A percentile compares a stretch with the other conserved stretches of the same genome.
These are phyloP conservation scores for Phytophthora pini DNA, from an alignment of 352 stramenopile species.

Conservation along the genomic window DNA sequence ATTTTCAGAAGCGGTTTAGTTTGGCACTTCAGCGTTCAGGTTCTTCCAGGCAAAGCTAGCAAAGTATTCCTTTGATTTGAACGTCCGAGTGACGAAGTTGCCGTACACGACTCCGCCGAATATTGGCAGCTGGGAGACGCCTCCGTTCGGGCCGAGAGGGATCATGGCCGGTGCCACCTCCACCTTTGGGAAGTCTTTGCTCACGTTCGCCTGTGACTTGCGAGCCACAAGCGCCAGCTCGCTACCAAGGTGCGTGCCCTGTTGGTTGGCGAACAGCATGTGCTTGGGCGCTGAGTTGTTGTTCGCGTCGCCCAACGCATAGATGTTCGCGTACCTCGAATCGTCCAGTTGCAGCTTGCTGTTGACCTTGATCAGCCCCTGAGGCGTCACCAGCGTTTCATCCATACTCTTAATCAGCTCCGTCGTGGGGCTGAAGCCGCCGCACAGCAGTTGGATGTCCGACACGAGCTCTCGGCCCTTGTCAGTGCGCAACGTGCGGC, in stretches of 20 bases:
- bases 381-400: not conserved
- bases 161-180: constrained; percentile 4
- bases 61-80: constrained; percentile 13
- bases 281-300: constrained; percentile 10
- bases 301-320: constrained; percentile 6
- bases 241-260: not conserved
- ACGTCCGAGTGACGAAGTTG: constrained; percentile 8
- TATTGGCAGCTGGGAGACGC: constrained; percentile 5
- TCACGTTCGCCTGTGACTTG: constrained; percentile 8
- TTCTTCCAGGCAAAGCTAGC: constrained; percentile 13
- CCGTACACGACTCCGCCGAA: constrained; percentile 8
- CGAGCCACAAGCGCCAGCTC: constrained; percentile 2
- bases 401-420: constrained; percentile 12
- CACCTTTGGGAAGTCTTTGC: constrained; percentile 7
- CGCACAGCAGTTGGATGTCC: constrained; percentile 46
- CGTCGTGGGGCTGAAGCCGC: constrained; percentile 29
- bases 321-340: constrained; percentile 3
- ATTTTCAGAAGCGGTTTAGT: not conserved
- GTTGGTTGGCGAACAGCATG: constrained; percentile 4
- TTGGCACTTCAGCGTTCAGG: constrained; percentile 4
- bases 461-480: constrained; percentile 45
- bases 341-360: constrained; percentile 9
- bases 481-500: constrained; percentile 42
- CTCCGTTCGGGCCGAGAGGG: constrained; percentile 7
- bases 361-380: constrained; percentile 12